These are phyloP conservation scores for Boletus fagicola DNA, from an alignment of 768 basidiomycete species.

Conservation along the genomic window DNA sequence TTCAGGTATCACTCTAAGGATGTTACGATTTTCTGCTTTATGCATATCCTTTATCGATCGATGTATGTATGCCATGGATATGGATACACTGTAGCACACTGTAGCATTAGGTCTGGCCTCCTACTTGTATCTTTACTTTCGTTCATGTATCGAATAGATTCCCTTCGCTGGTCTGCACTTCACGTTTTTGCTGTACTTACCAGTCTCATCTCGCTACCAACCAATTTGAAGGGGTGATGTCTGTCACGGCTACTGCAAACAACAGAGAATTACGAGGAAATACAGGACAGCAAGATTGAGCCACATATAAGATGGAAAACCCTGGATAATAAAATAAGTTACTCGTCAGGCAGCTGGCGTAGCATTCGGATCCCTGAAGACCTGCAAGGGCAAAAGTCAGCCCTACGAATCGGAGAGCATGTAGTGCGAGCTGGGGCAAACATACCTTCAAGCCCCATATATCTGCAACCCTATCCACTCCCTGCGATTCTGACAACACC, in stretches of 20 bases:
- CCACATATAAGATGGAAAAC: conserved; percentile 10
- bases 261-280: conserved; percentile 6
- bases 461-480: conserved; percentile 55
- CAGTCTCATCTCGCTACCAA: neutral
- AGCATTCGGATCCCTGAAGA: conserved; percentile 46
- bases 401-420: neutral
- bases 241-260: neutral
- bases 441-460: conserved; percentile 76
- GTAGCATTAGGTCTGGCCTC: conserved; percentile 22
- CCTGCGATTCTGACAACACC: conserved; percentile 33
- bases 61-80: conserved; percentile 3
- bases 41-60: neutral
- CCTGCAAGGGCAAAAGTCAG: conserved; percentile 27
- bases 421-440: neutral
- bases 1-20: neutral
- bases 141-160: conserved; percentile 19
- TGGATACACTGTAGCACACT: conserved; percentile 10
- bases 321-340: conserved; percentile 22
- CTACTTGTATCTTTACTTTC: conserved; percentile 20
- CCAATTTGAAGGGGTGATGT: neutral
- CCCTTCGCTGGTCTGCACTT: neutral
- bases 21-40: neutral
- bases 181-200: too few species aligned
- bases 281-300: conserved; percentile 10
- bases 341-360: conserved; percentile 23